These are phyloP conservation scores for Lichtheimia ornata DNA, from an alignment of 371 early-diverging fungal genomes.

Conservation along the genomic window DNA sequence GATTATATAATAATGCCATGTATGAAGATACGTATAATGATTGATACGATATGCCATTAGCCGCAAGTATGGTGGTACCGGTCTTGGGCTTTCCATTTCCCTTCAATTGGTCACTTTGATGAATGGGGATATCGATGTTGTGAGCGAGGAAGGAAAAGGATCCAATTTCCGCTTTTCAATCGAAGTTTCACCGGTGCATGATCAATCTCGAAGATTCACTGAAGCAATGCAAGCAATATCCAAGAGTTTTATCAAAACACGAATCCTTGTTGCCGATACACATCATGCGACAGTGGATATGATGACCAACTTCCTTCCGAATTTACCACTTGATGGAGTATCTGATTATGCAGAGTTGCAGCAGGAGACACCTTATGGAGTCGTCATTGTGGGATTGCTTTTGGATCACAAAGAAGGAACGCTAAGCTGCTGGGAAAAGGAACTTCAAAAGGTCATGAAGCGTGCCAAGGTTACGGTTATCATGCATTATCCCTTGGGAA, in stretches of 20 bases:
- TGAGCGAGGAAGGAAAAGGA: slow-evolving; percentile 54
- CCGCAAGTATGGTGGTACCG: slow-evolving; percentile 66
- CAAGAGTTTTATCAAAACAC: slow-evolving; percentile 20
- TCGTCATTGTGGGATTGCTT: slow-evolving; percentile 36
- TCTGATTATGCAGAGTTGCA: slow-evolving; percentile 14
- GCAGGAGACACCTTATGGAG: slow-evolving; percentile 19
- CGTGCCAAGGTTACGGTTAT: slow-evolving; percentile 25
- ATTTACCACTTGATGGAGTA: slow-evolving; percentile 28
- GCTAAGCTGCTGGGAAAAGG: slow-evolving; percentile 1
- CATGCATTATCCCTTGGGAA: slow-evolving; percentile 42
- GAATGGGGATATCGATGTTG: slow-evolving; percentile 56
- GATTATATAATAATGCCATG: background rate
- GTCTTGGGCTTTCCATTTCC: slow-evolving; percentile 64
- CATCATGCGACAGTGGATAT: slow-evolving; percentile 30
- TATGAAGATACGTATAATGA: background rate
- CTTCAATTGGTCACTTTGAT: slow-evolving; percentile 54
- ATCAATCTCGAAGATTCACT: slow-evolving; percentile 26
- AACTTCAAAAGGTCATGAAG: slow-evolving; percentile 10
- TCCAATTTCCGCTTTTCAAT: slow-evolving; percentile 58
- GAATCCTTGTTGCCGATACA: slow-evolving; percentile 34
- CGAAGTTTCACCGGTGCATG: slow-evolving; percentile 30
- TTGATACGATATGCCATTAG: slow-evolving; percentile 9
- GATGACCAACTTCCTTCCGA: slow-evolving; percentile 30
- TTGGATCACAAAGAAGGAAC: slow-evolving; percentile 4
- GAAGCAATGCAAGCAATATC: slow-evolving; percentile 9